Conservation (phyloP, 2,329 filamentous ascomycete species). For the Diaporthe sp. region DNA sequence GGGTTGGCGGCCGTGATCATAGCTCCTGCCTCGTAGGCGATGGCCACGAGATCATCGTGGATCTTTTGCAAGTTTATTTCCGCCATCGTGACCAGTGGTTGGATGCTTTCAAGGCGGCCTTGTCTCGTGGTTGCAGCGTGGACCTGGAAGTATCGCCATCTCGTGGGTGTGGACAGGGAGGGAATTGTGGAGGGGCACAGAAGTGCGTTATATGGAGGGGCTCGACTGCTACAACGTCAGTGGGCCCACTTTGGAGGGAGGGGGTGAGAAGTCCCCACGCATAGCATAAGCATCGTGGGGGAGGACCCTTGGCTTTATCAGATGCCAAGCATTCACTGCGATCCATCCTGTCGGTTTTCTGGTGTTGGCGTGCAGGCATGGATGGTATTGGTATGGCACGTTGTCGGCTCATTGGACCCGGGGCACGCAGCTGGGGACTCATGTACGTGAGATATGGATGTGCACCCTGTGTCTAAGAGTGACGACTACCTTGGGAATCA, state of each 20-base stretch:
- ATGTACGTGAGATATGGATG: background rate
- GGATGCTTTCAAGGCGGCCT: slow-evolving; percentile 6
- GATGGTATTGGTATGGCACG: background rate
- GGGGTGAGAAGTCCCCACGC: slow-evolving; percentile 1
- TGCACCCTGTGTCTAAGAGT: background rate
- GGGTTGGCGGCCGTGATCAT: slow-evolving; percentile 73
- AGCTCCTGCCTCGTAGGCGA: slow-evolving; percentile 72
- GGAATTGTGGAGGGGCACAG: slow-evolving; percentile 10
- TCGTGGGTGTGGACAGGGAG: background rate
- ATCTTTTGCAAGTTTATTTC: slow-evolving; percentile 69
- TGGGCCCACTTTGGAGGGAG: slow-evolving; percentile 4
- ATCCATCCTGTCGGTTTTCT: slow-evolving; percentile 10
- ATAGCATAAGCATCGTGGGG: slow-evolving; percentile 17
- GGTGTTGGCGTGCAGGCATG: background rate
- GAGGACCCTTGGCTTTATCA: slow-evolving; percentile 24
- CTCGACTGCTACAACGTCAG: slow-evolving; percentile 22
- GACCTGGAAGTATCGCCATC: slow-evolving; percentile 15
- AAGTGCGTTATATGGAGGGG: slow-evolving; percentile 22
- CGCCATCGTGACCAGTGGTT: slow-evolving; percentile 54
- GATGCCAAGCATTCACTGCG: slow-evolving; percentile 12
- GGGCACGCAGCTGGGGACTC: background rate
- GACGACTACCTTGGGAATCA: background rate
- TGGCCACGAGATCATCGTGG: slow-evolving; percentile 67
- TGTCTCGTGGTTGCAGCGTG: background rate
- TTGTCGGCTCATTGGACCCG: background rate